Conservation (phyloP, 768 basidiomycete species). For the Clathrus columnatus region DNA sequence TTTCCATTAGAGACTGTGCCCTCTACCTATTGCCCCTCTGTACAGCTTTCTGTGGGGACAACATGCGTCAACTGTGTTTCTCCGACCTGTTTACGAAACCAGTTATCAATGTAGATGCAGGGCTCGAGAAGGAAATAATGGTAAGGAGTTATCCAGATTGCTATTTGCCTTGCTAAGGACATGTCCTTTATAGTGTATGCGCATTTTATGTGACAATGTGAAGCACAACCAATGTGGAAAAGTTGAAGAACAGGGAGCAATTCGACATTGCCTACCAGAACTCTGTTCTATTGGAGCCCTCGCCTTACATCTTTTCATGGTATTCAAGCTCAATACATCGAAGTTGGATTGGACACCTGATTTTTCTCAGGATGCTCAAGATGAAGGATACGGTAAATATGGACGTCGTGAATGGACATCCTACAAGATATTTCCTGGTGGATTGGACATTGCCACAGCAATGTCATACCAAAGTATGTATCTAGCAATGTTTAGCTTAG, state of each 20-base stretch:
- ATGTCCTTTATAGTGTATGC: neutral
- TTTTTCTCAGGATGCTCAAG: slow-evolving; percentile 13
- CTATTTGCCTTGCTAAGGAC: neutral
- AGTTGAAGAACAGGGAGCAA: slow-evolving; percentile 24
- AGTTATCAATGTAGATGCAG: neutral
- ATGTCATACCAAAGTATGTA: slow-evolving; percentile 28
- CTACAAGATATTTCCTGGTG: slow-evolving; percentile 17
- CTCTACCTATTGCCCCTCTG: neutral
- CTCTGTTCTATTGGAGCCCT: slow-evolving; percentile 24
- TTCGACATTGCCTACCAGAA: slow-evolving; percentile 22
- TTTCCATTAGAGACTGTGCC: neutral
- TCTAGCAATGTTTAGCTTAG: neutral
- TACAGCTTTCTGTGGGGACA: neutral
- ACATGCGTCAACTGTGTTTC: neutral
- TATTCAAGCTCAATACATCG: slow-evolving; percentile 21
- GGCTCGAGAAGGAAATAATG: neutral
- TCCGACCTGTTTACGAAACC: neutral
- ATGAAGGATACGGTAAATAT: slow-evolving; percentile 19
- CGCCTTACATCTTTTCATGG: slow-evolving; percentile 20
- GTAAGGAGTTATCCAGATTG: neutral
- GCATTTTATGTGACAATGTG: neutral
- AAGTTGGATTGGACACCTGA: slow-evolving; percentile 22
- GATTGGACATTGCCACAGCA: neutral
- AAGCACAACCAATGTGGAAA: slow-evolving; percentile 17
- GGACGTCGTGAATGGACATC: slow-evolving; percentile 24